Percentiles rank a stretch among this genome's conserved stretches.
phyloP scores from a whole-genome alignment of 176 grass and related monocot species.

The Oryza meridionalis region DNA sequence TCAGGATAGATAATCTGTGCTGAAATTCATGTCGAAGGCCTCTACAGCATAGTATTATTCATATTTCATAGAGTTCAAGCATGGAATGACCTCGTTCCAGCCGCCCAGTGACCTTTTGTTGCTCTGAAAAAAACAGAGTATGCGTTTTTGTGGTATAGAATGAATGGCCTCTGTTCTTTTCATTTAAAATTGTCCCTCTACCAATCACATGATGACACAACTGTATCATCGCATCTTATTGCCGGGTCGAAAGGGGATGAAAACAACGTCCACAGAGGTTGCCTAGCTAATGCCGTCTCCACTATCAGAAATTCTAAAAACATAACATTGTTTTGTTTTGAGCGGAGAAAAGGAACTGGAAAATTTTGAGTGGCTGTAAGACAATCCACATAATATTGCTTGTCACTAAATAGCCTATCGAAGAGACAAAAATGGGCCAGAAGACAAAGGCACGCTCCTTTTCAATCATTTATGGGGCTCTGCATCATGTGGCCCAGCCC shows the following conservation, averaged over 20 bases:
- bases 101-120: not conserved
- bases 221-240: not conserved
- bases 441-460: not conserved
- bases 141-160: not conserved
- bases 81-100: not conserved
- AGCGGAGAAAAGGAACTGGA: not conserved
- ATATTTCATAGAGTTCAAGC: too few relatives aligned
- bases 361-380: not conserved
- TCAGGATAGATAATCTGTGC: not conserved
- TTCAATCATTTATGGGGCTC: not conserved
- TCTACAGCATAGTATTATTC: not conserved
- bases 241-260: not conserved
- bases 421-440: not conserved
- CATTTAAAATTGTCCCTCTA: not conserved
- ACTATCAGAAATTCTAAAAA: not conserved
- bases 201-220: not conserved
- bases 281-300: not conserved
- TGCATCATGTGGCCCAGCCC: too few relatives aligned
- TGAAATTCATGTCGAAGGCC: not conserved
- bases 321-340: not conserved
- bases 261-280: conserved; percentile 8
- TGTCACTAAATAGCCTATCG: not conserved
- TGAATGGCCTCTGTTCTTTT: not conserved
- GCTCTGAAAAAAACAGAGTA: not conserved
- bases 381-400: not conserved